phyloP scores from a whole-genome alignment of 306 rosid genomes.

The Trifolium subterraneum region DNA sequence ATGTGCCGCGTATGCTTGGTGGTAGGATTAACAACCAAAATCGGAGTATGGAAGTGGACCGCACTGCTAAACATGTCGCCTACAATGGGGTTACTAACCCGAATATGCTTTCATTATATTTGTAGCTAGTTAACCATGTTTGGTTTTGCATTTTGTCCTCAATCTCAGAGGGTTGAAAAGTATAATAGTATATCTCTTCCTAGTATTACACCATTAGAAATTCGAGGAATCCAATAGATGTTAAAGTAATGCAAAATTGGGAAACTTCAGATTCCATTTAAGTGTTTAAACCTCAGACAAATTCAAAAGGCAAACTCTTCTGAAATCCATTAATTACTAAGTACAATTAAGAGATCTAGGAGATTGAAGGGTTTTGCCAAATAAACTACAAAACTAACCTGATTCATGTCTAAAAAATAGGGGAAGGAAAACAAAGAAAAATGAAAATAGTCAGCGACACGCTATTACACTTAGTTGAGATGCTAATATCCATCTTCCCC shows the following conservation, averaged over 20 bases:
- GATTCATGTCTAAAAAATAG: constrained; percentile 32
- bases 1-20: background rate
- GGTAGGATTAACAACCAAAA: background rate
- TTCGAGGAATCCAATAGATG: background rate
- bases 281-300: background rate
- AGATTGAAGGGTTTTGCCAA: constrained; percentile 29
- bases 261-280: background rate
- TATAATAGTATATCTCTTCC: too few relatives aligned
- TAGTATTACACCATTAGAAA: too few relatives aligned
- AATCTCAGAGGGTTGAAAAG: too few relatives aligned
- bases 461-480: constrained; percentile 40
- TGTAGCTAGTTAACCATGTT: too few relatives aligned
- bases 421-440: constrained; percentile 1
- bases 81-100: too few relatives aligned
- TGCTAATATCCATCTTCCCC: constrained; percentile 36
- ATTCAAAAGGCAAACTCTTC: constrained; percentile 30
- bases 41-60: too few relatives aligned
- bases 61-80: too few relatives aligned
- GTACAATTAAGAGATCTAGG: constrained; percentile 27
- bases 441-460: constrained; percentile 22
- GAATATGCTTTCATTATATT: too few relatives aligned
- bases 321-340: constrained; percentile 35
- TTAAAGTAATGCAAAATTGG: background rate
- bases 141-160: too few relatives aligned
- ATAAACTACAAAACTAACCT: constrained; percentile 42